Evolutionary conservation across 2,329 filamentous ascomycete genomes (phyloP), one percentile per base, ranked within the genome.

Genomic region (Cladophialophora immunda): DNA sequence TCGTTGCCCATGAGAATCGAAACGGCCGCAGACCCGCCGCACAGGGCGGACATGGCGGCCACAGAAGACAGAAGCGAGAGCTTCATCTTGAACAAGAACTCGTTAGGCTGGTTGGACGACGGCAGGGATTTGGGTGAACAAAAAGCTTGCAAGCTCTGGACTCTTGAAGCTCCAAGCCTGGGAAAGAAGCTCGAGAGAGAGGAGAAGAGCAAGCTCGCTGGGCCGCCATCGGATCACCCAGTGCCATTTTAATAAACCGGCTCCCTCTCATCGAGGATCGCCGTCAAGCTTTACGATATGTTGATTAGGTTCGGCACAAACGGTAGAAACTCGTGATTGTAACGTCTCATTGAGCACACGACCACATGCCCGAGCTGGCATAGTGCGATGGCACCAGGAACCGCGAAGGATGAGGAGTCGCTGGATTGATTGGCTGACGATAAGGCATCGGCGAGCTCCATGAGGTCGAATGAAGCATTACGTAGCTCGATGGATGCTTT

Each of bases 1-100:
- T 81, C 79, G 45, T 74, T 73, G 64, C 68, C 69, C 47, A 73
- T 56, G n/a, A 74, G 63, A 58, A 74, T 73, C 45, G 70, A 71
- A 27, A 74, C 65, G 41, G 72, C 72, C 17, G 67, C 34, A 7
- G 55, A 58, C 6, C 55, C 32, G 34, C 55, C 22, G 9, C 32
- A 58, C 32, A 58, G 55, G n/a, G 55, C 55, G 22, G 55, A 19
- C 32, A 36, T 7, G 5, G 41, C 55, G 32, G 55, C 55, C 55
- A 58, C 7, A 25, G 30, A 58, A 38, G 32, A 58, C 19, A 58
- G 32, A n/a, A 58, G 34, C 19, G 55, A 41, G 34, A 58, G 34
- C 55, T 58, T 58, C 55, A 58, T 58, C 55, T 38, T 58, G 25
- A 27, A 27, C 32, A 17, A 58, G 54, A 56, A 36, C 22, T 56